Evolutionary conservation across 257 asterid genomes (phyloP), one percentile per base, ranked within the genome.

Genomic region (Prunella vulgaris): DNA sequence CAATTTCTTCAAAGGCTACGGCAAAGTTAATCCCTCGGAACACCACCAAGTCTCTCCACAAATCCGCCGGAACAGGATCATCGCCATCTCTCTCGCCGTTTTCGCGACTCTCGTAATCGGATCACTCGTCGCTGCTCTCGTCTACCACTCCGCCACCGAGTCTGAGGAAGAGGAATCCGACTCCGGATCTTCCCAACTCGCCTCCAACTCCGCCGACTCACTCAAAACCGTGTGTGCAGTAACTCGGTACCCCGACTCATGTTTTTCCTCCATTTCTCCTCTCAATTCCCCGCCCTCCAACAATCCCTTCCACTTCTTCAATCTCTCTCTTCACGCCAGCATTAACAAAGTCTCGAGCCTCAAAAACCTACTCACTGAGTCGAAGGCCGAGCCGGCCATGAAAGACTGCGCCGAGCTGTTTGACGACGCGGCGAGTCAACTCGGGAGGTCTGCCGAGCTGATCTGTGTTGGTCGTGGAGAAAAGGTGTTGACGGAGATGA

Each of bases 221-320:
- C 93, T 89, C 79, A 85, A 66, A 53, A 77, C 78, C 72, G 87
- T 89, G 4, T 92, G 98, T 71, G 74, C 90, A 0, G 96, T 92
- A 18, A 89, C 98, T 79, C 92, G 82, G 78, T 80, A 87, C 73
- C 96, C 92, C 0, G 85, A 78, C 58, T 80, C 94, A 2, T 92
- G 98, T 79, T 52, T 86, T 80, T 66, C 84, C 77, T 78, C 98
- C 7, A 82, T 92, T 0, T 83, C 89, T 3, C 72, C 95, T 9
- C 83, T 86, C 79, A 78, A 77, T 66, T 51, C 75, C 54, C 82
- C 84, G n/a, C 84, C 85, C 2, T 78, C 79, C 73, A 70, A 72
- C 76, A 76, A 76, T 79, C 96, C 98, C 10, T 64, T 82, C 32
- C 80, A 72, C 37, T 83, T 85, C 88, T 85, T 84, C 88, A 89